Percentiles rank a stretch among this genome's conserved stretches.
Conservation (phyloP, 768 basidiomycete species). For the Mycena crocata region DNA sequence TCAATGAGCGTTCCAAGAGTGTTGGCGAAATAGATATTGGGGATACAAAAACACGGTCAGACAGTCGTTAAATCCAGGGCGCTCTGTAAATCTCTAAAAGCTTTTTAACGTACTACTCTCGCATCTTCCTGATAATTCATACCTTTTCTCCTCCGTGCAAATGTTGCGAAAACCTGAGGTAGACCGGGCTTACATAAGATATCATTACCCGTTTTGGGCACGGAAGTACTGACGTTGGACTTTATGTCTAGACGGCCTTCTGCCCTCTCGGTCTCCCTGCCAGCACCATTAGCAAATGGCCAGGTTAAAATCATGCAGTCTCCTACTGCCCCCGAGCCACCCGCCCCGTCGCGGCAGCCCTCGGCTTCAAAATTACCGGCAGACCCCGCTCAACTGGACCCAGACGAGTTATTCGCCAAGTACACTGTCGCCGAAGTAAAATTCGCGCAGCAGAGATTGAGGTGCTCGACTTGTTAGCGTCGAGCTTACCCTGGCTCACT, state of each 20-base stretch:
- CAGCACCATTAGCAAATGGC: conserved; percentile 39
- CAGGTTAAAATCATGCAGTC: conserved; percentile 33
- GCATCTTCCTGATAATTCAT: conserved; percentile 17
- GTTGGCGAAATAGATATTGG: conserved; percentile 48
- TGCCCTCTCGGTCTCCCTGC: conserved; percentile 35
- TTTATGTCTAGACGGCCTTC: conserved; percentile 45
- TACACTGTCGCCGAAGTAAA: conserved; percentile 80
- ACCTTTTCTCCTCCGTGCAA: not conserved
- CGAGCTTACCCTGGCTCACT: conserved; percentile 4
- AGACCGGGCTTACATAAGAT: conserved; percentile 19
- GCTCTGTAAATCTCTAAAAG: conserved; percentile 32
- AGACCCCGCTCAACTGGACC: conserved; percentile 55
- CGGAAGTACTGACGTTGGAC: conserved; percentile 14
- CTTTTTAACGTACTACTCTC: conserved; percentile 21
- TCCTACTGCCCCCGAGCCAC: conserved; percentile 2
- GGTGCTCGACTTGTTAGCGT: conserved; percentile 53
- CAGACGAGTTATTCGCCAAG: conserved; percentile 81
- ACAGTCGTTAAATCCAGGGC: conserved; percentile 42
- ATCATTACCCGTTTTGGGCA: too few species aligned
- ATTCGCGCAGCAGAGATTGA: conserved; percentile 71
- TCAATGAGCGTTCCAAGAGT: conserved; percentile 51
- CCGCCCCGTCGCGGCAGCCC: conserved; percentile 4
- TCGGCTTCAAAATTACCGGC: conserved; percentile 39
- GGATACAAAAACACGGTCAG: conserved; percentile 46
- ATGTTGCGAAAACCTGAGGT: not conserved